Evolutionary conservation across 768 basidiomycete species (phyloP).

Genomic region (Tephrocybe sp.): DNA sequence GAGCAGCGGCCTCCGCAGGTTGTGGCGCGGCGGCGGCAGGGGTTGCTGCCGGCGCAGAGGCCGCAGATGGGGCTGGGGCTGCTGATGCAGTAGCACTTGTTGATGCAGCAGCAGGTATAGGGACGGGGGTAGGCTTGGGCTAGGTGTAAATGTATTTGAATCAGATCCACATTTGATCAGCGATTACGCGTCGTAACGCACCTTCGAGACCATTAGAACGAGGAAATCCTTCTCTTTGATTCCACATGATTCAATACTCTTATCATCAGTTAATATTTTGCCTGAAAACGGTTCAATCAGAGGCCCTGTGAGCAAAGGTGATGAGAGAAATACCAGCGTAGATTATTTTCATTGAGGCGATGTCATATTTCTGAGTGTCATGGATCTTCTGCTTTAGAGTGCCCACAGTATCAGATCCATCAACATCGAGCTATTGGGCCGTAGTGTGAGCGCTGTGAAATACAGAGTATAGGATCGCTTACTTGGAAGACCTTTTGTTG

Average conservation of each 20-base stretch:
- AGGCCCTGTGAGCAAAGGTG: not conserved
- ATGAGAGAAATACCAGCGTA: slow-evolving; percentile 68
- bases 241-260: slow-evolving; percentile 82
- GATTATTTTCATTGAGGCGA: slow-evolving; percentile 87
- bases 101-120: slow-evolving; percentile 31
- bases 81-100: slow-evolving; percentile 29
- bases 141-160: slow-evolving; percentile 4
- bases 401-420: slow-evolving; percentile 71
- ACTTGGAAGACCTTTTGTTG: slow-evolving; percentile 91
- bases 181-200: slow-evolving; percentile 29
- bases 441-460: not conserved
- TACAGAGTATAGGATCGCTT: slow-evolving; percentile 14
- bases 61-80: slow-evolving; percentile 23
- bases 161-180: slow-evolving; percentile 22
- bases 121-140: slow-evolving; percentile 27
- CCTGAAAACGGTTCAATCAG: slow-evolving; percentile 44
- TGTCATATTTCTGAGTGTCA: slow-evolving; percentile 70
- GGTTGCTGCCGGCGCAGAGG: slow-evolving; percentile 25
- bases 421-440: slow-evolving; percentile 67
- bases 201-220: slow-evolving; percentile 99
- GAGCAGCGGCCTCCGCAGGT: slow-evolving; percentile 21
- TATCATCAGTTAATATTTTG: slow-evolving; percentile 87
- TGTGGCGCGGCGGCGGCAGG: slow-evolving; percentile 24
- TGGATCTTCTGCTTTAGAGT: slow-evolving; percentile 84
- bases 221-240: slow-evolving; percentile 99